Evolutionary conservation across 2,329 filamentous ascomycete genomes (phyloP).

Genomic region (Ceratocystis harringtonii): DNA sequence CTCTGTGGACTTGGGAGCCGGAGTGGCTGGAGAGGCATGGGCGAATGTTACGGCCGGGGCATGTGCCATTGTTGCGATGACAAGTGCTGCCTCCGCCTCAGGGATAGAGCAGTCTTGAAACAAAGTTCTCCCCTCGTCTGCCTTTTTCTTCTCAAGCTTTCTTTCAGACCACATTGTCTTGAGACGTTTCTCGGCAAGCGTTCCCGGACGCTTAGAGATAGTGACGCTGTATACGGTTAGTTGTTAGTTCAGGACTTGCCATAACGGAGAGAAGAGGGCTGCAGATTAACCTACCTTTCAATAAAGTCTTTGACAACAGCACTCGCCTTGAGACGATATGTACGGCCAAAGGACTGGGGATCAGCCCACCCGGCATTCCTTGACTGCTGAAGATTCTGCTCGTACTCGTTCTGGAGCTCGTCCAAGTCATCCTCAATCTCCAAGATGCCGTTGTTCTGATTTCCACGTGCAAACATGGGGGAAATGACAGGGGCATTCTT

Average conservation of each 20-base stretch:
- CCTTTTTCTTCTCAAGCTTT: not conserved
- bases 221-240: not conserved
- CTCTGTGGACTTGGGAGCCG: not conserved
- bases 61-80: not conserved
- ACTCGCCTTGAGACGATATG: conserved; percentile 47
- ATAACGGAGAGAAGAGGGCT: not conserved
- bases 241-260: not conserved
- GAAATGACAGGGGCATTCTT: conserved; percentile 38
- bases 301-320: conserved; percentile 62
- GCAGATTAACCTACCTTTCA: conserved; percentile 22
- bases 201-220: conserved; percentile 6
- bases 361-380: conserved; percentile 40
- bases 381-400: conserved; percentile 6
- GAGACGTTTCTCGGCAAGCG: conserved; percentile 7
- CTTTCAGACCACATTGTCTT: not conserved
- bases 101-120: not conserved
- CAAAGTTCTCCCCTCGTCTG: not conserved
- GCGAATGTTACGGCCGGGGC: not conserved
- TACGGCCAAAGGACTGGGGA: conserved; percentile 44
- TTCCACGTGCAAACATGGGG: conserved; percentile 45
- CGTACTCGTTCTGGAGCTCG: conserved; percentile 21
- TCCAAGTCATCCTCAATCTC: conserved; percentile 51
- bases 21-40: not conserved
- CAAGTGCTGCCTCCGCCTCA: conserved; percentile 11
- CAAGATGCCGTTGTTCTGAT: conserved; percentile 55